These are phyloP conservation scores for Scleroderma bovista DNA, from an alignment of 768 basidiomycete genomes.

Conservation along the genomic window DNA sequence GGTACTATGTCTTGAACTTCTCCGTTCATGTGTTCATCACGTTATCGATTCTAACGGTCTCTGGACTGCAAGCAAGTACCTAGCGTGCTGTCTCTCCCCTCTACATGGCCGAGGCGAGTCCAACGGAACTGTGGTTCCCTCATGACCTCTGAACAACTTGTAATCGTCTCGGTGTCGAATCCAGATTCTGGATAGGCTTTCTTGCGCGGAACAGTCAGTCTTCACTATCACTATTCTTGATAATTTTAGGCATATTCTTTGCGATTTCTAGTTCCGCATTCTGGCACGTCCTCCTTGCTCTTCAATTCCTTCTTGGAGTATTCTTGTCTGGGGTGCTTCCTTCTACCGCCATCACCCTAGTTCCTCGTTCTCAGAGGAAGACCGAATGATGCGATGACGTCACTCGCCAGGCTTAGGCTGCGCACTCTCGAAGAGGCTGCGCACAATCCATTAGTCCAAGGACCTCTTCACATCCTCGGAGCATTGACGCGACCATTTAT, in stretches of 20 bases:
- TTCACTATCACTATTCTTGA: neutral
- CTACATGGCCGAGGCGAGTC: conserved; percentile 82
- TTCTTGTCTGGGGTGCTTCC: conserved; percentile 59
- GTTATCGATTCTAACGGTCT: neutral
- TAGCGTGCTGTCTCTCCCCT: conserved; percentile 73
- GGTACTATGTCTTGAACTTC: conserved; percentile 34
- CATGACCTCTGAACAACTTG: conserved; percentile 73
- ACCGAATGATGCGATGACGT: conserved; percentile 50
- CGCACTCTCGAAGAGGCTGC: conserved; percentile 41
- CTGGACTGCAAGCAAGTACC: neutral
- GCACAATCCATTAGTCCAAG: conserved; percentile 49
- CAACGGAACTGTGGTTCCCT: conserved; percentile 79
- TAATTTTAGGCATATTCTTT: neutral
- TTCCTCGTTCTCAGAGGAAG: conserved; percentile 44
- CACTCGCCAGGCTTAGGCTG: conserved; percentile 49
- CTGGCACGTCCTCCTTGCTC: conserved; percentile 72
- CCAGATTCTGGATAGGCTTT: conserved; percentile 83
- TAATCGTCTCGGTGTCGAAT: conserved; percentile 81
- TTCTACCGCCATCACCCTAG: conserved; percentile 45
- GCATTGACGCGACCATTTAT: neutral
- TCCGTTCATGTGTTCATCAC: too few species aligned
- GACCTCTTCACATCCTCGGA: conserved; percentile 7
- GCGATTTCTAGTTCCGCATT: conserved; percentile 58
- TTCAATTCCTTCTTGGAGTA: conserved; percentile 67
- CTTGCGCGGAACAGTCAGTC: conserved; percentile 52